Conservation (phyloP, 345 rosid genomes). For the Viola odorata region DNA sequence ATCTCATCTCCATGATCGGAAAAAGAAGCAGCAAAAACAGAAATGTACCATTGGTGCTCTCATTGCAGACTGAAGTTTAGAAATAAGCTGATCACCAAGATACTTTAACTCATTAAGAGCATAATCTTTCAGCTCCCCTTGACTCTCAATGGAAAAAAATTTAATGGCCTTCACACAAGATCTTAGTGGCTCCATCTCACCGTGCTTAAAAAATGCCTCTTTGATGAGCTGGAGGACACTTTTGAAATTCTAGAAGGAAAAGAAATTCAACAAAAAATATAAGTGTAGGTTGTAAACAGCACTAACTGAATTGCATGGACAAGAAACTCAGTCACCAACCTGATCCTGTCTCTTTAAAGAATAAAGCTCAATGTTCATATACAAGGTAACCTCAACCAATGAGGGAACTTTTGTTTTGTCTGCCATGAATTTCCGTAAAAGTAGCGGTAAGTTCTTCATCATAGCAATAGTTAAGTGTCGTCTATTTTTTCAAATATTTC, state of each 20-base stretch:
- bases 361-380: conserved; percentile 89
- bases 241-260: conserved; percentile 66
- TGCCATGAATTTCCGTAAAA: conserved; percentile 81
- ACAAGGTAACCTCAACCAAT: conserved; percentile 65
- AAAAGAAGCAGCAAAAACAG: conserved; percentile 16
- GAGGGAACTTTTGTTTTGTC: conserved; percentile 85
- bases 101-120: conserved; percentile 70
- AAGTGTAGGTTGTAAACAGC: conserved; percentile 12
- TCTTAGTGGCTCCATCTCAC: conserved; percentile 87
- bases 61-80: conserved; percentile 72
- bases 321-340: conserved; percentile 38
- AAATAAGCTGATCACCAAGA: conserved; percentile 86
- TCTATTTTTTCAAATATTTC: conserved; percentile 73
- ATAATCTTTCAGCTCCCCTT: conserved; percentile 95
- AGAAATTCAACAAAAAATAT: conserved; percentile 13
- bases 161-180: conserved; percentile 85
- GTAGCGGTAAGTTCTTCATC: conserved; percentile 87
- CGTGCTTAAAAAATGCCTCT: conserved; percentile 91
- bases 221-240: conserved; percentile 69
- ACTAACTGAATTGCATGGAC: conserved; percentile 8
- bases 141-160: conserved; percentile 73
- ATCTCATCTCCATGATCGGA: conserved; percentile 10
- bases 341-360: conserved; percentile 96
- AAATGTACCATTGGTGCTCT: conserved; percentile 60
- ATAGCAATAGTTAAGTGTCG: conserved; percentile 72